Base-by-base conservation (phyloP, 108 stramenopile species). In the Cylindrotheca closterium region DNA sequence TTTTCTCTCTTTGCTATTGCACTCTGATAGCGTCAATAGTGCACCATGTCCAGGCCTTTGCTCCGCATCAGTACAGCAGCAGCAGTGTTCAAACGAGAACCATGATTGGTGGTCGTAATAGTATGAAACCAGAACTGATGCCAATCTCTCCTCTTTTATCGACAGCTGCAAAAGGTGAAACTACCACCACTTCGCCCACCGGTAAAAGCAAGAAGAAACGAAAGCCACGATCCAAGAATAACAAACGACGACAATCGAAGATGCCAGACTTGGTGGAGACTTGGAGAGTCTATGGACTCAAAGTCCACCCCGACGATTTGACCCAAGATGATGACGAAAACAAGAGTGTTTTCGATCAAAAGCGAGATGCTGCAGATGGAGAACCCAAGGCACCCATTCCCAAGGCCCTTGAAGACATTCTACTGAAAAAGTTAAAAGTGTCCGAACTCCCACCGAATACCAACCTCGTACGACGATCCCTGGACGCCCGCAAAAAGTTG, bases 221-320 rank as follows among this genome's bases (percentile, higher is more conserved):
- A 42, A 42, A 42, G 37, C 7, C 7, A 15, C 7, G 15, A 42
- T 42, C 37, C 7, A 42, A 42, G 15, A 15, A 10, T 15, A 42
- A 42, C 10, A 42, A 42, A 42, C n/a, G n/a, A n/a, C n/a, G n/a
- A n/a, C 37, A 7, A 10, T 10, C 37, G 7, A 10, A 10, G 10
- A 42, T 15, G 10, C 59, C 59, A 45, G 26, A 45, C 42, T 47
- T 21, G 26, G 19, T 68, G 18, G 67, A 82, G 54, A 79, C 81
- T 4, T 91, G 90, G 86, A 60, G 90, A 61, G 51, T 86, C 8
- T 91, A 81, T 64, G 90, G 87, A 1, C 47, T 91, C 7, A 79
- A 79, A 32, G 83, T 91, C 8, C 67, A 80, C 51, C 90, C 90
- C 8, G 90, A 91, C 61, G 67, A 71, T 8, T 62, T 91, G 25